phyloP scores from a whole-genome alignment of 345 rosid genomes.

The Eucalyptus coolabah region DNA sequence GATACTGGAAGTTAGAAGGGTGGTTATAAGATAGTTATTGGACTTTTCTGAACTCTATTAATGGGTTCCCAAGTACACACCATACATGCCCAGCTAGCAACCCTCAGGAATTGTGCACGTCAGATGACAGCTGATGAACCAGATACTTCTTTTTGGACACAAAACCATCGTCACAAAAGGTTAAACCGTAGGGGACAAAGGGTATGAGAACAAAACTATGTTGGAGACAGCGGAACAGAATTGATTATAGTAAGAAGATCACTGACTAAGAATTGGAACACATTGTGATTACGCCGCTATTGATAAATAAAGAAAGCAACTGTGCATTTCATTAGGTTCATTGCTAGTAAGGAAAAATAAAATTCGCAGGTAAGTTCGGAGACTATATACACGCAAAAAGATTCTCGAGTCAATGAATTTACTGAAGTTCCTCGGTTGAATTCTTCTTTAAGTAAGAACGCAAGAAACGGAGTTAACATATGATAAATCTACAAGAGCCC shows the following conservation, averaged over 20 bases:
- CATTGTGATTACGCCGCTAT: neutral
- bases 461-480: neutral
- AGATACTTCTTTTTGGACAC: neutral
- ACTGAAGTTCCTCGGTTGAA: neutral
- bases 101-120: neutral
- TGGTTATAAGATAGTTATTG: neutral
- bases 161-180: neutral
- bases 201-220: neutral
- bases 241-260: neutral
- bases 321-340: neutral
- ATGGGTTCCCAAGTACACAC: neutral
- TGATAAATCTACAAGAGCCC: neutral
- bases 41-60: neutral
- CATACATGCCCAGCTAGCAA: neutral
- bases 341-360: neutral
- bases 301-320: neutral
- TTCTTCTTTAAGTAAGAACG: neutral
- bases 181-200: neutral
- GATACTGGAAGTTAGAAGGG: neutral
- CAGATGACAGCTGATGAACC: neutral
- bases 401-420: neutral
- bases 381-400: neutral
- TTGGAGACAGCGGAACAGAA: neutral
- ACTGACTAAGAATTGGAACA: neutral
- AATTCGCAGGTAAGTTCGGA: neutral